A percentile compares a stretch with the other conserved stretches of the same genome.
Evolutionary conservation across 257 asterid species (phyloP).

Genomic region (Ocimum tenuiflorum): DNA sequence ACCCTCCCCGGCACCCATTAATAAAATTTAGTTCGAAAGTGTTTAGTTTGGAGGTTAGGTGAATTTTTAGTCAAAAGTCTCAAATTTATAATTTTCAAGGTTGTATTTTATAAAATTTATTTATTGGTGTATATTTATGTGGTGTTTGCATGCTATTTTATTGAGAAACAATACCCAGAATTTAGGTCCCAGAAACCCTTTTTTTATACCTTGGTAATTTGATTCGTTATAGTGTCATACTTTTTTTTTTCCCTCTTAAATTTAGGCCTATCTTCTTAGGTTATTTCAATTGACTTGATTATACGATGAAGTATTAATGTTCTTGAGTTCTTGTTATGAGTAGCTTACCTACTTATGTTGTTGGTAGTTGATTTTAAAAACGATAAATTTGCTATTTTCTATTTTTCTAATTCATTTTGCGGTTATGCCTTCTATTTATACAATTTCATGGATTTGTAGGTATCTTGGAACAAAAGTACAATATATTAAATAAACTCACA

Average conservation of each 20-base stretch:
- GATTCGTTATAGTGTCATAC: background rate
- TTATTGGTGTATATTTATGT: too few species aligned
- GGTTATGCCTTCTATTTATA: background rate
- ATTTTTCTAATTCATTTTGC: background rate
- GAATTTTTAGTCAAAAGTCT: too few species aligned
- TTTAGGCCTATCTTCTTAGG: background rate
- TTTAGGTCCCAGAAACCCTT: too few species aligned
- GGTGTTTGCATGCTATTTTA: too few species aligned
- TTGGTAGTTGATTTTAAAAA: conserved; percentile 6
- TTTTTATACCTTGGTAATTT: too few species aligned
- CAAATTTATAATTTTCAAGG: background rate
- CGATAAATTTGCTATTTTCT: background rate
- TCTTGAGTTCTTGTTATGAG: background rate
- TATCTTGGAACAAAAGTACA: too few species aligned
- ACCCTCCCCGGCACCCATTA: conserved; percentile 12
- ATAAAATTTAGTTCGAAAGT: background rate
- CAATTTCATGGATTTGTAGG: too few species aligned
- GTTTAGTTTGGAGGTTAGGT: too few species aligned
- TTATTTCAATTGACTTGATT: background rate
- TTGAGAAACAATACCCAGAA: too few species aligned
- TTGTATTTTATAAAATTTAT: too few species aligned
- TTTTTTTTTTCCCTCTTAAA: background rate
- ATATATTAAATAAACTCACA: too few species aligned
- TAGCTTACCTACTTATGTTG: background rate
- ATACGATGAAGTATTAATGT: background rate